Evolutionary conservation across 148 eudicot species (phyloP).

Genomic region (Rhododendron mucronatum): DNA sequence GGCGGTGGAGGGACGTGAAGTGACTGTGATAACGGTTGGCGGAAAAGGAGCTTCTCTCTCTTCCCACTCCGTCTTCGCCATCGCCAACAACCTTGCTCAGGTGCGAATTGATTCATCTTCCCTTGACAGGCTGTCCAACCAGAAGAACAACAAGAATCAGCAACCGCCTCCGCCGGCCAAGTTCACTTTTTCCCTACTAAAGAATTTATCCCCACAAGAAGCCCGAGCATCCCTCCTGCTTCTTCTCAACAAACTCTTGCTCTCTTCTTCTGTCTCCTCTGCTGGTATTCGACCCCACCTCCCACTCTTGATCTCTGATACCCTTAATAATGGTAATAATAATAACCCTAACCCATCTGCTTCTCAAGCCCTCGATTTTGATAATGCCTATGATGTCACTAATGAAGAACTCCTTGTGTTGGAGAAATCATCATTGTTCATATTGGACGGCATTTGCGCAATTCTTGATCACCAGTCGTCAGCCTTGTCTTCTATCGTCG

Average conservation of each 20-base stretch:
- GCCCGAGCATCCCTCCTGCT: constrained; percentile 52
- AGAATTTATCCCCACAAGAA: constrained; percentile 47
- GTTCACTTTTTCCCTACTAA: constrained; percentile 35
- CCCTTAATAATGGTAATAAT: constrained; percentile 15
- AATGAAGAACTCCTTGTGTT: constrained; percentile 22
- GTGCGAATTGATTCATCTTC: constrained; percentile 53
- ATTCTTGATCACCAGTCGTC: constrained; percentile 51
- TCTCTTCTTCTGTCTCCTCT: constrained; percentile 28
- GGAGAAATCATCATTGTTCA: constrained; percentile 30
- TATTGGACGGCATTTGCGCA: constrained; percentile 50
- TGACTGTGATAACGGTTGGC: constrained; percentile 43
- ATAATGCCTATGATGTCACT: constrained; percentile 23
- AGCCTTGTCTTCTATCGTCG: constrained; percentile 36
- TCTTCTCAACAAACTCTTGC: constrained; percentile 45
- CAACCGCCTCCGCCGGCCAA: constrained; percentile 15
- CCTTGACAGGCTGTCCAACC: constrained; percentile 29
- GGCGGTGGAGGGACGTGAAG: not conserved
- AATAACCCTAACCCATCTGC: not conserved
- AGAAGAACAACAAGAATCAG: not conserved
- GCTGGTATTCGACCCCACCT: constrained; percentile 23
- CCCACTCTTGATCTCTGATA: constrained; percentile 24
- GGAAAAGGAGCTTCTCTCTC: constrained; percentile 67
- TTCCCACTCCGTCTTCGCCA: constrained; percentile 44
- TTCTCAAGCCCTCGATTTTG: constrained; percentile 9
- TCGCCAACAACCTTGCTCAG: constrained; percentile 40